Evolutionary conservation across 2,329 filamentous ascomycete genomes (phyloP), one percentile per base, ranked within the genome.

Genomic region (Reticulascus tulasneorum): DNA sequence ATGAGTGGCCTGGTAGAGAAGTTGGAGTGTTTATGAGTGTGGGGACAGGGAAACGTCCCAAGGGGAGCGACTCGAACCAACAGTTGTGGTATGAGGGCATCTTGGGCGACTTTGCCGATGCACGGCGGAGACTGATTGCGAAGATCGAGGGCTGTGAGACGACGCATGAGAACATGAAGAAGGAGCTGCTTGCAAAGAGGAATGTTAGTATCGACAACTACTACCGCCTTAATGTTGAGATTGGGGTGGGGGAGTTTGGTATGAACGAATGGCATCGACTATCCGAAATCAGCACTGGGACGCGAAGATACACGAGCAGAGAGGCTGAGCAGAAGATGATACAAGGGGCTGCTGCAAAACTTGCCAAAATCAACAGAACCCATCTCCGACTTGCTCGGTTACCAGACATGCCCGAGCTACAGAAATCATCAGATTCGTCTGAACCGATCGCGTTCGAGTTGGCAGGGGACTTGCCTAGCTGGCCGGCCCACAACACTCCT

Each of bases 231-330:
- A 98, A 98, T 47, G 93, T 97, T 25, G 90, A 97, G 55, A 82
- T 95, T 12, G 93, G 91, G 2, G 90, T 97, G 4, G 90, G 91
- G 35, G 93, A 97, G 55, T 97, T 96, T 58, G 91, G 86, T 33
- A 97, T 98, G 89, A 98, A 97, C 56, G 93, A 97, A 58, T 98
- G 93, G 93, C 79, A 87, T 51, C 79, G 90, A 4, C 67, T 97
- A n/a, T 84, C 86, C 18, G 91, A 96, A 34, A 97, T 98, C 63
- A 95, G 87, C 66, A 96, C 88, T 11, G 84, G 84, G 55, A 98
- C 93, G 0, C 77, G 86, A 48, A 79, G 84, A 45, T 98, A 97
- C 56, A 75, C 98, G 35, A 68, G 73, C 7, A 82, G 82, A 43
- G 71, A 75, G 9, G 79, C 80, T 1, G 83, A 94, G 39, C 86